A percentile compares a stretch with the other conserved stretches of the same genome.
phyloP scores from a whole-genome alignment of 164 flowering plant species.

The Liquidambar formosana region DNA sequence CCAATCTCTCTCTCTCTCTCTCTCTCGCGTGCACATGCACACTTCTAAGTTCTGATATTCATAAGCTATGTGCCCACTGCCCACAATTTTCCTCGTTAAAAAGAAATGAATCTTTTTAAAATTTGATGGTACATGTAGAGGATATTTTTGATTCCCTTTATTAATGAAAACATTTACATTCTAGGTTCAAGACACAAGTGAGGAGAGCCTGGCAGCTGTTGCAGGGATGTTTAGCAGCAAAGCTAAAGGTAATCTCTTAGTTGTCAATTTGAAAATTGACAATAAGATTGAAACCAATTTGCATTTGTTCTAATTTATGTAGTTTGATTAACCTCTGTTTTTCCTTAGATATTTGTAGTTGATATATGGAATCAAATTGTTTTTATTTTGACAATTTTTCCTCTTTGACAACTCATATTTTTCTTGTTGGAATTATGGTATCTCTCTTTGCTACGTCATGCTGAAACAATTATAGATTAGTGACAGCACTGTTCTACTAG shows the following conservation, averaged over 20 bases:
- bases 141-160: neutral
- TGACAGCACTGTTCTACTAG: neutral
- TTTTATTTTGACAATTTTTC: neutral
- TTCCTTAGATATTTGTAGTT: neutral
- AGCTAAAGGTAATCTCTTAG: constrained; percentile 75
- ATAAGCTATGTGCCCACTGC: neutral
- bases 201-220: constrained; percentile 96
- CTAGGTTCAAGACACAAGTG: constrained; percentile 89
- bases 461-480: neutral
- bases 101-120: neutral
- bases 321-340: neutral
- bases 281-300: neutral
- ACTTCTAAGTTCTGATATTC: too few relatives aligned
- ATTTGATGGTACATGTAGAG: neutral
- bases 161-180: constrained; percentile 2
- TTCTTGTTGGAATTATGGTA: neutral
- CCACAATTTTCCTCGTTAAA: neutral
- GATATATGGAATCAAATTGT: neutral
- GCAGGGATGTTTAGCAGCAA: constrained; percentile 99
- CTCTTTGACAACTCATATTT: neutral
- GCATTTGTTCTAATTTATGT: neutral
- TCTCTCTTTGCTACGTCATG: neutral
- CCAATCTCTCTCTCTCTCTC: too few relatives aligned
- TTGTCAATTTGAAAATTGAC: neutral
- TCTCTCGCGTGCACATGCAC: too few relatives aligned